Evolutionary conservation across 176 grass and related monocot genomes (phyloP).

Genomic region (Oryza officinalis): DNA sequence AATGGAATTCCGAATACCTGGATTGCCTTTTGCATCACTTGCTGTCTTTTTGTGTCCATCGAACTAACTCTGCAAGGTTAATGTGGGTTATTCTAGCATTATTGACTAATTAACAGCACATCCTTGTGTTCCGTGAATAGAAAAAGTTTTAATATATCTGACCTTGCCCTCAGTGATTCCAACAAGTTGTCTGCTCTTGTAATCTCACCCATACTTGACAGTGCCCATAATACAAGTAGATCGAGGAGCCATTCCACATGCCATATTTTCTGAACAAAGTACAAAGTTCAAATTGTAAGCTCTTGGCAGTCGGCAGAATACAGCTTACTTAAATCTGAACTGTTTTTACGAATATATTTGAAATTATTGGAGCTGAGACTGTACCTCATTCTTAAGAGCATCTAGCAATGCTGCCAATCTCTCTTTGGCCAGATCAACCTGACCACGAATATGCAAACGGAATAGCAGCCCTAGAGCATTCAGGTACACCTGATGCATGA

Average conservation of each 20-base stretch:
- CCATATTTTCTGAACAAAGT: conserved; percentile 51
- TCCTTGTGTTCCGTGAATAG: background rate
- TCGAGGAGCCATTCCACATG: conserved; percentile 78
- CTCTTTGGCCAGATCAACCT: conserved; percentile 39
- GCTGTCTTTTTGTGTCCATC: conserved; percentile 50
- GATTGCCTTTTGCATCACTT: conserved; percentile 56
- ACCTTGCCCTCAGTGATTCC: conserved; percentile 66
- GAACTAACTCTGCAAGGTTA: conserved; percentile 44
- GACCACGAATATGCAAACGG: conserved; percentile 51
- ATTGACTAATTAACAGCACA: conserved; percentile 6
- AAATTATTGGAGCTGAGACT: background rate
- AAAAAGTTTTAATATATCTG: conserved; percentile 13
- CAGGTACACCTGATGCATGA: conserved; percentile 74
- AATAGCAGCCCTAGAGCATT: conserved; percentile 78
- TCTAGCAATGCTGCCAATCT: conserved; percentile 46
- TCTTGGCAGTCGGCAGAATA: background rate
- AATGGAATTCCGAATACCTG: conserved; percentile 39
- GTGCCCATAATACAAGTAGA: conserved; percentile 64
- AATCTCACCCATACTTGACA: conserved; percentile 50
- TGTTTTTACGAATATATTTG: background rate
- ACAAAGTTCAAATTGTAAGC: conserved; percentile 28
- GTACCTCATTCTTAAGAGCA: conserved; percentile 56
- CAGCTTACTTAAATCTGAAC: background rate
- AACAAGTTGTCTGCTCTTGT: conserved; percentile 54
- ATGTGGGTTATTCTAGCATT: background rate